These are phyloP conservation scores for Aspergillus sparsus DNA, from an alignment of 495 filamentous ascomycete genomes.

Conservation along the genomic window DNA sequence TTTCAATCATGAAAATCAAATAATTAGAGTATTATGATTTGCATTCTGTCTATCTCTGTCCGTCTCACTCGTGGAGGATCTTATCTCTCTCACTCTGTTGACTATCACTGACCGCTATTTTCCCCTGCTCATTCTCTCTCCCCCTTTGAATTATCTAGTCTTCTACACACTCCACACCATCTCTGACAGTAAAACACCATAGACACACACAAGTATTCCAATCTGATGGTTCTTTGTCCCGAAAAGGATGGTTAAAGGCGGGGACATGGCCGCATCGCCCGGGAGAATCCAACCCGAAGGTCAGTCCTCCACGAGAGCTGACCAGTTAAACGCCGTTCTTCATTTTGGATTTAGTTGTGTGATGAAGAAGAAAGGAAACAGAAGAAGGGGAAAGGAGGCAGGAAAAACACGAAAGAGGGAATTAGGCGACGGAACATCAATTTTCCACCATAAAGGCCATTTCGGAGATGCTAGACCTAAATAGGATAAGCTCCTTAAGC, in stretches of 20 bases:
- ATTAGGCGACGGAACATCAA: conserved; percentile 27
- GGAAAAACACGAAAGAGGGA: not conserved
- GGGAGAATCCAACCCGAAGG: conserved; percentile 33
- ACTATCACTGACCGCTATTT: too few species aligned
- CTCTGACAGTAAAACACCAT: not conserved
- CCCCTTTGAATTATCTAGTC: too few species aligned
- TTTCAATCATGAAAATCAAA: too few species aligned
- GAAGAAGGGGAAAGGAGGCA: conserved; percentile 16
- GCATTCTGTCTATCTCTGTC: too few species aligned
- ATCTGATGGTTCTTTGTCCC: conserved; percentile 50
- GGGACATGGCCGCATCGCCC: conserved; percentile 56
- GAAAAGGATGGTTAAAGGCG: conserved; percentile 50
- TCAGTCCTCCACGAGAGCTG: conserved; percentile 47
- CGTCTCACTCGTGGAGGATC: too few species aligned
- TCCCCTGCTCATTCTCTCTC: too few species aligned
- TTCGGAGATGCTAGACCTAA: conserved; percentile 33
- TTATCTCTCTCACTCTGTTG: too few species aligned
- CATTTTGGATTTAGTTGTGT: conserved; percentile 61
- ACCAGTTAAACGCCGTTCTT: conserved; percentile 49
- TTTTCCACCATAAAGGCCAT: conserved; percentile 29
- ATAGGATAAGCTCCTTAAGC: conserved; percentile 33
- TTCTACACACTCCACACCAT: too few species aligned
- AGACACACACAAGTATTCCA: conserved; percentile 43
- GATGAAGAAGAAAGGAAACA: conserved; percentile 40
- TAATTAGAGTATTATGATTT: too few species aligned